A percentile compares a stretch with the other conserved stretches of the same genome.
Evolutionary conservation across 169 alveolate genomes (phyloP).

Genomic region (Babesia gibsoni): DNA sequence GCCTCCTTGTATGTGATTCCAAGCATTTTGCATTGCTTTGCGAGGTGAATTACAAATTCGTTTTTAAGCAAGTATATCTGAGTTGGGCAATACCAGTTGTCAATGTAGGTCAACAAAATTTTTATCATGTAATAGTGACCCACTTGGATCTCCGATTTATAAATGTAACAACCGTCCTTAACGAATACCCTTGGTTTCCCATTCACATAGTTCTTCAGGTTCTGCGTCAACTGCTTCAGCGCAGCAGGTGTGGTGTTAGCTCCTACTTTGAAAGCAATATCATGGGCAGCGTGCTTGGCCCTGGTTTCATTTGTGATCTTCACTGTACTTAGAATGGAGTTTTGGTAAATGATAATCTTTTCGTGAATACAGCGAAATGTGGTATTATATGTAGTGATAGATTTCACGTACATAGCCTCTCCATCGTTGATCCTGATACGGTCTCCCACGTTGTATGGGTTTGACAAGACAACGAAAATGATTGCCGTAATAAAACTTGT

Average conservation of each 20-base stretch:
- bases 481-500: constrained; percentile 80
- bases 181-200: constrained; percentile 81
- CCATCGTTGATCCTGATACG: constrained; percentile 75
- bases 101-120: constrained; percentile 68
- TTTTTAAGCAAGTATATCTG: constrained; percentile 58
- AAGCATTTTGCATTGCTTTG: constrained; percentile 68
- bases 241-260: constrained; percentile 81
- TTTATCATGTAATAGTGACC: constrained; percentile 71
- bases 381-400: constrained; percentile 77
- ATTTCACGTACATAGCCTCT: constrained; percentile 77
- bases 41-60: constrained; percentile 59
- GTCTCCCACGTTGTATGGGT: constrained; percentile 85
- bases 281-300: constrained; percentile 75
- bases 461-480: constrained; percentile 76
- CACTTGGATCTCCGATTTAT: constrained; percentile 73
- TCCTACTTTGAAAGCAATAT: constrained; percentile 67
- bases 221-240: constrained; percentile 74
- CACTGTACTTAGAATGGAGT: constrained; percentile 73
- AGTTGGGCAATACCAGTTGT: constrained; percentile 69
- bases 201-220: constrained; percentile 73
- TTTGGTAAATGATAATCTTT: constrained; percentile 72
- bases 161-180: constrained; percentile 71
- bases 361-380: constrained; percentile 74
- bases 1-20: constrained; percentile 73
- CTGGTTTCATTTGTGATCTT: constrained; percentile 80